Evolutionary conservation across 139 green algal genomes (phyloP), one percentile per base, ranked within the genome.

Genomic region (Closterium sp.): DNA sequence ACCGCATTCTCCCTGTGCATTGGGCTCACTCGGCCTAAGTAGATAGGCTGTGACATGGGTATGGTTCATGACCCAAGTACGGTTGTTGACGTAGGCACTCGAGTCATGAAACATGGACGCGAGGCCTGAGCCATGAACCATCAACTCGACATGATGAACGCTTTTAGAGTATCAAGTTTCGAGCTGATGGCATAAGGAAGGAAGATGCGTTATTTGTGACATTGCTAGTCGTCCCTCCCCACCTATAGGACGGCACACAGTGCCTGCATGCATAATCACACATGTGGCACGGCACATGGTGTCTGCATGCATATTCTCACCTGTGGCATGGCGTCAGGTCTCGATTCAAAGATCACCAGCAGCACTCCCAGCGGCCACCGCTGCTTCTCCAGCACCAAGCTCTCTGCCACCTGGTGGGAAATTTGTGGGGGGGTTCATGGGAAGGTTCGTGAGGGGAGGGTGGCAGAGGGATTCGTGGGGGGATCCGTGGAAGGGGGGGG

Each of bases 291-390:
- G 36, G 36, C 36, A 6, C 36, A 55, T 55, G 36, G 36, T 6
- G 55, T 76, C 55, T 28, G 16, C 12, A 16, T n/a, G n/a, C n/a
- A n/a, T n/a, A n/a, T 19, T 76, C 55, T 76, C 34, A 93, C 90
- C 90, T 93, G 91, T 8, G 97, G 97, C 93, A 99, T 96, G 1
- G 98, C 98, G 92, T 99, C 98, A 0, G 98, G 98, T 0, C 98
- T 95, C 4, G 97, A 96, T 96, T 99, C 98, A 91, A 99, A 99
- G 93, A 99, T 99, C 95, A 99, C 97, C 34, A 99, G 94, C 91
- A 99, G 95, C 89, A 99, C 98, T 16, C 98, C 98, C 76, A 99
- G 98, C 84, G 98, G 97, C 0, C 95, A 95, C 1, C 97, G 98
- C 83, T 97, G 94, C 95, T 99, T 98, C 90, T 99, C 97, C 34